Evolutionary conservation across 495 filamentous ascomycete genomes (phyloP).

Genomic region (Aspergillus sparsus): DNA sequence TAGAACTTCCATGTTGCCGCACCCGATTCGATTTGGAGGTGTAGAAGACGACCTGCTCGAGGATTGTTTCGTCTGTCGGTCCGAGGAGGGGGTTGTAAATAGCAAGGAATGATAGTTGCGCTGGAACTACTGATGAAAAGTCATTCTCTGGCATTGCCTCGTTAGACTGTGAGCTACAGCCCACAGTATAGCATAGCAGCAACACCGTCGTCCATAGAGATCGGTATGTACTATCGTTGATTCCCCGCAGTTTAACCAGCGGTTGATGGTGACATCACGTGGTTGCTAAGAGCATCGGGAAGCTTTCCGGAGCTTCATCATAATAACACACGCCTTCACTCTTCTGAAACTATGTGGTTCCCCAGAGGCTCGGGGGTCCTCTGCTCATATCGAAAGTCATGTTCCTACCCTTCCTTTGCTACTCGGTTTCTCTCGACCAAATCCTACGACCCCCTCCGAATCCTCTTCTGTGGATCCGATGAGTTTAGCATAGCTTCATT

Average conservation of each 20-base stretch:
- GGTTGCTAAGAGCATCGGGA: conserved; percentile 20
- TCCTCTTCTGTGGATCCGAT: conserved; percentile 95
- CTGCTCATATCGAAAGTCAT: conserved; percentile 25
- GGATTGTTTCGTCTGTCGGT: conserved; percentile 79
- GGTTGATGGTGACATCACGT: conserved; percentile 46
- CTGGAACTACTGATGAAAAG: conserved; percentile 60
- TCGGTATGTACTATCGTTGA: background rate
- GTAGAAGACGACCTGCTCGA: conserved; percentile 91
- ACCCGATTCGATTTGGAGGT: conserved; percentile 51
- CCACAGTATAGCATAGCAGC: conserved; percentile 17
- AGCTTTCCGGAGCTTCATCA: conserved; percentile 22
- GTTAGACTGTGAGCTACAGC: conserved; percentile 20
- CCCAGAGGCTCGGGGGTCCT: conserved; percentile 24
- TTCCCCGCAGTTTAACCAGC: conserved; percentile 18
- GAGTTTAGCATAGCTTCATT: conserved; percentile 84
- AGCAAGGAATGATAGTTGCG: conserved; percentile 81
- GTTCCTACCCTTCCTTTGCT: conserved; percentile 14
- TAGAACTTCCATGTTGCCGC: conserved; percentile 37
- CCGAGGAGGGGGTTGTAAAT: conserved; percentile 95
- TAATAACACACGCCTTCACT: background rate
- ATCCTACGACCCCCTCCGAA: conserved; percentile 66
- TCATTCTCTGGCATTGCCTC: conserved; percentile 47
- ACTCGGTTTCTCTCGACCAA: conserved; percentile 36
- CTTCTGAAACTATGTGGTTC: conserved; percentile 28
- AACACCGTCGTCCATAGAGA: conserved; percentile 1